A percentile compares a stretch with the other conserved stretches of the same genome.
Evolutionary conservation across 495 filamentous ascomycete species (phyloP).

Genomic region (Podospora bellae-mahoneyi): DNA sequence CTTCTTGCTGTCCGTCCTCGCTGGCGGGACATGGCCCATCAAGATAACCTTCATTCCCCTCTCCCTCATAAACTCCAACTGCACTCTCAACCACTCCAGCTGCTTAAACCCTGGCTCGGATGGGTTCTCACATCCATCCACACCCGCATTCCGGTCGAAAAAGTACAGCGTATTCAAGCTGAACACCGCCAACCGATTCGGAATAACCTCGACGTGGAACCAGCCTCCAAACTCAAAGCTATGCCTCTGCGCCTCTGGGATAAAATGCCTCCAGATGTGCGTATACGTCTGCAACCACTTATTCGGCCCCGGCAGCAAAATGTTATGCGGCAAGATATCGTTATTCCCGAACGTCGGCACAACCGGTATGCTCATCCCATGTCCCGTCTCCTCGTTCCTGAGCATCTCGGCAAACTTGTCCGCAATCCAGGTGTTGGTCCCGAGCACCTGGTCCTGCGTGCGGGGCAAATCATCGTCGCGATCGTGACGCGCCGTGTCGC

Average conservation of each 20-base stretch:
- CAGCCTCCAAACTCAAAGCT: constrained; percentile 89
- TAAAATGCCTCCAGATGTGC: constrained; percentile 77
- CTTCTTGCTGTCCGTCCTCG: constrained; percentile 73
- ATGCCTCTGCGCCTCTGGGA: constrained; percentile 90
- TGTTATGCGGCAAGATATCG: constrained; percentile 96
- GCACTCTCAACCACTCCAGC: constrained; percentile 94
- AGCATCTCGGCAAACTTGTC: constrained; percentile 75
- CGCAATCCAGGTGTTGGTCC: constrained; percentile 70
- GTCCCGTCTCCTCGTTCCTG: constrained; percentile 40
- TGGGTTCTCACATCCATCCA: constrained; percentile 77
- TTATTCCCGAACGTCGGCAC: constrained; percentile 95
- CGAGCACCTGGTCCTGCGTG: constrained; percentile 65
- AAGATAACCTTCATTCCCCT: constrained; percentile 93
- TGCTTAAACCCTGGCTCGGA: constrained; percentile 88
- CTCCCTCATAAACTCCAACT: constrained; percentile 75
- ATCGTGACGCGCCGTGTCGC: constrained; percentile 92
- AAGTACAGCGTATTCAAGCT: constrained; percentile 98
- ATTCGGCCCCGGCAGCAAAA: constrained; percentile 81
- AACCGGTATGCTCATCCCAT: constrained; percentile 69
- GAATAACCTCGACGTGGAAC: constrained; percentile 91
- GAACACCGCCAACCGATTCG: constrained; percentile 79
- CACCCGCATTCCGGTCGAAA: constrained; percentile 84
- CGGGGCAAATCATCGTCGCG: constrained; percentile 84
- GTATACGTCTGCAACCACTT: constrained; percentile 70
- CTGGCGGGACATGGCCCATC: constrained; percentile 90